Percentiles rank a stretch among this genome's conserved stretches.
Conservation (phyloP, 495 filamentous ascomycete species). For the Hypoxylon fragiforme region DNA sequence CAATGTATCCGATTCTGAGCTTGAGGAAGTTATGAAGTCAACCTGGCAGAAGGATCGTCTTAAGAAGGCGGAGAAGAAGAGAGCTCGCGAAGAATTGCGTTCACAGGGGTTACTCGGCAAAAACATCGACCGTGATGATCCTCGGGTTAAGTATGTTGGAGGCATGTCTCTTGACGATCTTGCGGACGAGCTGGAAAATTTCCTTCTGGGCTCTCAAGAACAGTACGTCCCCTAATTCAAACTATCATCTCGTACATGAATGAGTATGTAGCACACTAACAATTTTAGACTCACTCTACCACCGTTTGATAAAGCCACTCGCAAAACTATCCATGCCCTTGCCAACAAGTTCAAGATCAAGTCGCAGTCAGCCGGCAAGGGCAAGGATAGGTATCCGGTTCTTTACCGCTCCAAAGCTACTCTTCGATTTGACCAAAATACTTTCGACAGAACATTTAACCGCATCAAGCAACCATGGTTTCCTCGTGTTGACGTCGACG, state of each 20-base stretch:
- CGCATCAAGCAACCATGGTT: constrained; percentile 53
- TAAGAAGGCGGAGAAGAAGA: constrained; percentile 80
- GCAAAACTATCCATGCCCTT: constrained; percentile 76
- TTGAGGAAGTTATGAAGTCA: constrained; percentile 61
- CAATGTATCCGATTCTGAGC: constrained; percentile 73
- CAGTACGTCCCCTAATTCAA: constrained; percentile 54
- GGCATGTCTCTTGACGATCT: constrained; percentile 75
- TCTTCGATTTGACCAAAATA: constrained; percentile 51
- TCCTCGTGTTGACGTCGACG: constrained; percentile 48
- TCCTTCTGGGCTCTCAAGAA: constrained; percentile 65
- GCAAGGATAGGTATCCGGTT: constrained; percentile 71
- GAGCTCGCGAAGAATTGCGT: constrained; percentile 75
- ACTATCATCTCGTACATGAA: not conserved
- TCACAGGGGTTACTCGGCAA: constrained; percentile 76
- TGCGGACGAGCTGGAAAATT: constrained; percentile 68
- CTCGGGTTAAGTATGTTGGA: constrained; percentile 70
- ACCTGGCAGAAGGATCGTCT: constrained; percentile 77
- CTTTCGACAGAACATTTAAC: constrained; percentile 46
- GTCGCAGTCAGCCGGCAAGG: constrained; percentile 80
- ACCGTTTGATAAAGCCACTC: constrained; percentile 76
- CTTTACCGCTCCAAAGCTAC: constrained; percentile 75
- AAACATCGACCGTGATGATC: constrained; percentile 62
- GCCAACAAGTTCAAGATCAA: constrained; percentile 72
- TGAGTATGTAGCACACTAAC: constrained; percentile 19
- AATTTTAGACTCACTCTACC: constrained; percentile 70